Evolutionary conservation across 202 grass and related monocot genomes (phyloP).

Genomic region (Zizania palustris): DNA sequence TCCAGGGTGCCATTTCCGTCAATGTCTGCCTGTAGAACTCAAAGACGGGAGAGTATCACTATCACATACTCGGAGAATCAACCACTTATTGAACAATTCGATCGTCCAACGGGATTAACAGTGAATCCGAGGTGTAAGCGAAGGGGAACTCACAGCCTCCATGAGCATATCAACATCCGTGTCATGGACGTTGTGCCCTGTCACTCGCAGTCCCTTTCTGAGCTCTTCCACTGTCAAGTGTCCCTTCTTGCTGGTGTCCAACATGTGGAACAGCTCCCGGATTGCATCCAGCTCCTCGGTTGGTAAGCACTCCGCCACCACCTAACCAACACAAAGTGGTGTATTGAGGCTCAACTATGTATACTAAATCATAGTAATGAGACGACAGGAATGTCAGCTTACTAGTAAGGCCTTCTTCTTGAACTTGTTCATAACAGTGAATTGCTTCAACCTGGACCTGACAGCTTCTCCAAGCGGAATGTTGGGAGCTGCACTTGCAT

Average conservation of each 20-base stretch:
- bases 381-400: neutral
- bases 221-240: conserved; percentile 70
- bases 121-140: neutral
- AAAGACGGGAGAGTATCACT: neutral
- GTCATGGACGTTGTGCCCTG: conserved; percentile 60
- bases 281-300: conserved; percentile 60
- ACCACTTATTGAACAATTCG: neutral
- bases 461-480: conserved; percentile 70
- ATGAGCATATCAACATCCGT: conserved; percentile 68
- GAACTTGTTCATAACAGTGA: conserved; percentile 83
- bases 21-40: conserved; percentile 55
- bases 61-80: neutral
- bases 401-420: conserved; percentile 77
- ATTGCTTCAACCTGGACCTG: conserved; percentile 66
- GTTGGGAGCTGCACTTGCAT: conserved; percentile 61
- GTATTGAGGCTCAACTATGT: no score
- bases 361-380: neutral
- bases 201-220: conserved; percentile 53
- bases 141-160: conserved; percentile 58
- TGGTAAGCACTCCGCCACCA: conserved; percentile 65
- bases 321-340: conserved; percentile 31
- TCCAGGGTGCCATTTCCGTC: conserved; percentile 73
- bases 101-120: neutral
- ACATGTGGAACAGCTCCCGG: conserved; percentile 62
- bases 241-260: conserved; percentile 75